Evolutionary conservation across 1,139 yeast species (phyloP).

Genomic region (Candida sp.): DNA sequence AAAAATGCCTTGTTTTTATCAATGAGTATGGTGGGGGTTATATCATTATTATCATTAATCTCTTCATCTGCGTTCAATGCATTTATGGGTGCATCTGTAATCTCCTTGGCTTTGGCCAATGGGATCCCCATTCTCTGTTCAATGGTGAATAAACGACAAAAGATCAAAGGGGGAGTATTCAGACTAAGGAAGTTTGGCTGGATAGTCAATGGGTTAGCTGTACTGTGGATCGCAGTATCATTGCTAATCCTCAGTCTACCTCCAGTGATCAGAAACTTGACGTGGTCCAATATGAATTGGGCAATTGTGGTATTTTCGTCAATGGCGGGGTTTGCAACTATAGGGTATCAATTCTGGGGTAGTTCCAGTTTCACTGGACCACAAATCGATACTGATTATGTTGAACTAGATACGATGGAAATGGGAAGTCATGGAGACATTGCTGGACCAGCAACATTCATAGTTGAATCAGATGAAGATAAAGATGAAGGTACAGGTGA

Average conservation of each 20-base stretch:
- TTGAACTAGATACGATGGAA: slow-evolving; percentile 33
- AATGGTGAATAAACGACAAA: slow-evolving; percentile 57
- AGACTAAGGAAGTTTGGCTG: slow-evolving; percentile 65
- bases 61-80: slow-evolving; percentile 81
- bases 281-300: slow-evolving; percentile 67
- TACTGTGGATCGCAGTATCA: slow-evolving; percentile 60
- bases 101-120: slow-evolving; percentile 72
- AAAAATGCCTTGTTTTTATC: slow-evolving; percentile 69
- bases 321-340: slow-evolving; percentile 45
- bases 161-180: slow-evolving; percentile 70
- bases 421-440: slow-evolving; percentile 8
- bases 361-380: slow-evolving; percentile 61
- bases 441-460: neutral
- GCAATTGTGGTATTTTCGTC: slow-evolving; percentile 58
- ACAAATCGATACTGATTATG: slow-evolving; percentile 49
- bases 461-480: no score
- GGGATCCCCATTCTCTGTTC: slow-evolving; percentile 70
- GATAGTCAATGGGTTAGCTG: slow-evolving; percentile 56
- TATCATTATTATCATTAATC: slow-evolving; percentile 64
- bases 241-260: slow-evolving; percentile 70
- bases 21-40: slow-evolving; percentile 57
- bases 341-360: slow-evolving; percentile 62
- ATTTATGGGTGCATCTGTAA: slow-evolving; percentile 83
- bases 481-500: no score
- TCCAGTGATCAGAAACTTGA: slow-evolving; percentile 60